A percentile compares a stretch with the other conserved stretches of the same genome.
Evolutionary conservation across 75 land plant genomes (phyloP).

Genomic region (Chamaecyparis obtusa): DNA sequence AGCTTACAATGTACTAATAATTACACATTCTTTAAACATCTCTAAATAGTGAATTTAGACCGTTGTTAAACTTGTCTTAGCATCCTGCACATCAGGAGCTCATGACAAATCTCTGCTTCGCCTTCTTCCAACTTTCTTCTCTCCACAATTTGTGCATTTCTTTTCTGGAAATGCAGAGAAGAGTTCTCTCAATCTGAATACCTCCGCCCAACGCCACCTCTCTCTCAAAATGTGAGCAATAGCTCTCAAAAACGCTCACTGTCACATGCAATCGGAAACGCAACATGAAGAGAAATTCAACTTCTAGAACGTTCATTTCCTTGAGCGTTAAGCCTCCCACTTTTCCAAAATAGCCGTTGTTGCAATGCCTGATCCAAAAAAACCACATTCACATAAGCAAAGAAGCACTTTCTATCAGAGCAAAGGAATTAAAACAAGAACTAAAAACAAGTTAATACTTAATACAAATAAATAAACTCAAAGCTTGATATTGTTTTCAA

Average conservation of each 20-base stretch:
- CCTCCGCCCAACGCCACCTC: slow-evolving; percentile 10
- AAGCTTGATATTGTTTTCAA: too few species aligned
- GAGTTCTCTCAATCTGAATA: slow-evolving; percentile 10
- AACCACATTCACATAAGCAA: background rate
- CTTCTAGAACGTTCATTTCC: slow-evolving; percentile 12
- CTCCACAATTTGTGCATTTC: background rate
- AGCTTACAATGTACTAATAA: too few species aligned
- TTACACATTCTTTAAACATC: too few species aligned
- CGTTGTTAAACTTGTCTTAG: too few species aligned
- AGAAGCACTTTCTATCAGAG: too few species aligned
- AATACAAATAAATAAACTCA: too few species aligned
- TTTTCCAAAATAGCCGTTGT: slow-evolving; percentile 13
- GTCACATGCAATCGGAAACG: slow-evolving; percentile 12
- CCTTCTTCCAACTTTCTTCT: too few species aligned
- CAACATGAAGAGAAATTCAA: slow-evolving; percentile 17
- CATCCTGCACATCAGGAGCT: too few species aligned
- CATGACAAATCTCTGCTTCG: too few species aligned
- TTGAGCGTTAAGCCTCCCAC: slow-evolving; percentile 10
- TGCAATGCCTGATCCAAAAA: background rate
- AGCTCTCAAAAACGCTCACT: slow-evolving; percentile 15
- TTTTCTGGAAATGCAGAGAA: background rate
- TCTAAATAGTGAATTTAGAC: too few species aligned
- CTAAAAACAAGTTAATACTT: too few species aligned
- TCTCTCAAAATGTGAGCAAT: slow-evolving; percentile 14
- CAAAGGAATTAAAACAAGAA: too few species aligned